Base-by-base conservation (phyloP, 2,329 filamentous ascomycete genomes). In the Pseudocercospora eumusae region DNA sequence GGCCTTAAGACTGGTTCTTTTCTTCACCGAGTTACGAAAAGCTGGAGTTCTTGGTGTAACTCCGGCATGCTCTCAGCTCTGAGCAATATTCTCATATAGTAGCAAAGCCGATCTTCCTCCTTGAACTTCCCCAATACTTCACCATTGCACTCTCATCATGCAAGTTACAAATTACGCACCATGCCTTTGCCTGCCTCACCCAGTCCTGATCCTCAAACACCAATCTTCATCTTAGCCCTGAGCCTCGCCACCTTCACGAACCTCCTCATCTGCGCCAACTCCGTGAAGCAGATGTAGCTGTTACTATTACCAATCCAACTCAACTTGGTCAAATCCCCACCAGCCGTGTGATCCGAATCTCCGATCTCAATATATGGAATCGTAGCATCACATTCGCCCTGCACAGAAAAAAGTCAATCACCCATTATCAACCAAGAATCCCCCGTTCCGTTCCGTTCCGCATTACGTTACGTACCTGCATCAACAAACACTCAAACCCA, bases 251-350 rank as follows among this genome's bases (percentile, higher is more conserved):
- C 57, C 20, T 57, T 61, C 11, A 68, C 66, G 33, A 67, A 66
- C 20, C 62, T 63, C 50, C 55, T 58, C 20, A 65, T 40, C 28
- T 61, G 55, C 50, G 8, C 21, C 8, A 66, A 40, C 57, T 68
- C 65, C 40, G 61, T 63, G 53, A 71, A 66, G 53, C 71, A 73
- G 7, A 68, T 69, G 42, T 72, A 72, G 45, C 70, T 72, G 25
- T 66, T 62, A 25, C 55, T 62, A 13, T 69, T 47, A 31, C 18
- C 60, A 42, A 70, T 69, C 69, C 69, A 72, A 21, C 56, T 20
- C 10, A 67, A 60, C 7, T 31, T 50, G 25, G 63, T 67, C 54
- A 71, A 54, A 54, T 71, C 66, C 7, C 62, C 56, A 7, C 62
- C 65, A 8, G 65, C 64, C 11, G 49, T 44, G 2, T 56, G 28